Conservation (phyloP, 495 filamentous ascomycete genomes). For the Paragyromitra xinjiangensis region DNA sequence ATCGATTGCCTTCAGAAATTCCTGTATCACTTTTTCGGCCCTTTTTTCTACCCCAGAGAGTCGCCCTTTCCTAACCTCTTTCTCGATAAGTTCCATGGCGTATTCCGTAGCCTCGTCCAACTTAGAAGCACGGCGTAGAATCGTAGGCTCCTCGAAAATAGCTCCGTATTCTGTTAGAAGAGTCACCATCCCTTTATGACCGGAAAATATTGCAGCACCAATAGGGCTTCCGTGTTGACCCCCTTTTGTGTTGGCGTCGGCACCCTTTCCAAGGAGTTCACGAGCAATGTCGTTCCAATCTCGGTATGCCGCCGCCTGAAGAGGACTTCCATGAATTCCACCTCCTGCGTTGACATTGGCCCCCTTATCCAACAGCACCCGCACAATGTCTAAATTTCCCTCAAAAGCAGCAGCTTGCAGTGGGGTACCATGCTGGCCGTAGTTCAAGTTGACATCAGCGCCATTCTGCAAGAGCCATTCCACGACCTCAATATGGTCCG, state of each 20-base stretch:
- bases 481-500: constrained; percentile 12
- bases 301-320: constrained; percentile 33
- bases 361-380: constrained; percentile 1
- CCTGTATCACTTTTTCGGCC: constrained; percentile 15
- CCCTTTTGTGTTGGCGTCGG: constrained; percentile 1
- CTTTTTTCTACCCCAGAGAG: constrained; percentile 12
- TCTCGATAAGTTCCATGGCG: constrained; percentile 1
- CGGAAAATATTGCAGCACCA: not conserved
- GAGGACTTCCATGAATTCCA: constrained; percentile 29
- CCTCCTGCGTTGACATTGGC: constrained; percentile 11
- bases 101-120: constrained; percentile 5
- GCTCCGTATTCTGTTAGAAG: constrained; percentile 14
- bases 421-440: constrained; percentile 5
- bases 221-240: constrained; percentile 26
- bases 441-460: constrained; percentile 6
- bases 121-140: not conserved
- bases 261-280: constrained; percentile 1
- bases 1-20: constrained; percentile 6
- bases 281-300: not conserved
- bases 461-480: constrained; percentile 18
- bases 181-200: constrained; percentile 18
- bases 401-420: constrained; percentile 26
- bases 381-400: constrained; percentile 21
- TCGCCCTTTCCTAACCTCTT: constrained; percentile 11
- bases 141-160: not conserved